Evolutionary conservation across 2,329 filamentous ascomycete species (phyloP).

Genomic region (Colletotrichum orbiculare): DNA sequence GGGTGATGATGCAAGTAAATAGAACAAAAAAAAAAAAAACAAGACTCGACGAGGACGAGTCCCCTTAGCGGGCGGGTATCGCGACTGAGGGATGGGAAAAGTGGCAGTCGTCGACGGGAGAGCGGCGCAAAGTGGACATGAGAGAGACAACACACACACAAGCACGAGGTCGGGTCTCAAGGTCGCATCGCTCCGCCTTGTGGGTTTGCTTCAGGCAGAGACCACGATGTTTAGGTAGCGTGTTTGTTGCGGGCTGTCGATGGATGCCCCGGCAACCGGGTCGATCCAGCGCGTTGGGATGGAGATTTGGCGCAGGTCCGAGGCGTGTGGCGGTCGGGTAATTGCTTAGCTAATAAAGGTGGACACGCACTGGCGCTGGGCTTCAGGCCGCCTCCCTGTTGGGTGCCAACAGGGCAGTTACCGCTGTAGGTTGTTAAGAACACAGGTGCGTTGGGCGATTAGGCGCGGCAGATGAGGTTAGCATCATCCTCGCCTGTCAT

Average conservation of each 20-base stretch:
- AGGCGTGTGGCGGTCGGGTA: neutral
- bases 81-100: slow-evolving; percentile 10
- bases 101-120: slow-evolving; percentile 7
- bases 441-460: too few relatives aligned
- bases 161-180: too few relatives aligned
- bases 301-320: slow-evolving; percentile 27
- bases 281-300: slow-evolving; percentile 34
- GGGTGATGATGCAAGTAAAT: slow-evolving; percentile 28
- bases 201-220: neutral
- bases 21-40: slow-evolving; percentile 11
- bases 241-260: slow-evolving; percentile 36
- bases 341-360: slow-evolving; percentile 12
- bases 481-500: too few relatives aligned
- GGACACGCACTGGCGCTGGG: too few relatives aligned
- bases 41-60: slow-evolving; percentile 31
- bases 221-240: neutral
- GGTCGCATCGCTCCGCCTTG: neutral
- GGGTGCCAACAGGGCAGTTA: too few relatives aligned
- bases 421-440: too few relatives aligned
- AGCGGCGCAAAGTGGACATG: slow-evolving; percentile 21
- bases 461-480: too few relatives aligned
- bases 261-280: slow-evolving; percentile 40
- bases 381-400: too few relatives aligned
- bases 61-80: slow-evolving; percentile 27
- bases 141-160: slow-evolving; percentile 4